Percentiles rank a stretch among this genome's conserved stretches.
Conservation (phyloP, 768 basidiomycete genomes). For the Fomitopsis serialis region DNA sequence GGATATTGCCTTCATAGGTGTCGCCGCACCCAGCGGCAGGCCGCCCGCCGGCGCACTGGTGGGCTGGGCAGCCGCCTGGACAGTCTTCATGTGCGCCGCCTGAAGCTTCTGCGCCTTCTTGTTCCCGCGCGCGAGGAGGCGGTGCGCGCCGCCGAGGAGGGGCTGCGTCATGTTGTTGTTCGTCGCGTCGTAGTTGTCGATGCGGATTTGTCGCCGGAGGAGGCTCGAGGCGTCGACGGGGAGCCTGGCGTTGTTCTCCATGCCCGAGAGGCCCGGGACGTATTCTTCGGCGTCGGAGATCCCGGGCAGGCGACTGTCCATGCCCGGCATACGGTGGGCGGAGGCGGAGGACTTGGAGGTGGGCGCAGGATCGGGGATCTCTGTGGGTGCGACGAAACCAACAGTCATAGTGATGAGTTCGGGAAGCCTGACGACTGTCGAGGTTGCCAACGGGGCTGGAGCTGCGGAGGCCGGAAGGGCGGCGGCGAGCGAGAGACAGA, state of each 20-base stretch:
- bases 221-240: no score
- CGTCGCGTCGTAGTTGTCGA: not conserved
- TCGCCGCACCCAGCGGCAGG: not conserved
- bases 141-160: not conserved
- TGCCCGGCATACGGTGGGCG: not conserved
- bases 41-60: not conserved
- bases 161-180: not conserved
- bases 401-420: constrained; percentile 7
- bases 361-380: constrained; percentile 11
- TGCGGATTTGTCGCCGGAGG: not conserved
- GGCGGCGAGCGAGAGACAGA: not conserved
- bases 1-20: not conserved
- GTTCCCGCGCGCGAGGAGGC: not conserved
- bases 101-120: not conserved
- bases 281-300: not conserved
- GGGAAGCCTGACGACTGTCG: constrained; percentile 7
- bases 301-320: not conserved
- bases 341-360: not conserved
- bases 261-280: not conserved
- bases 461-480: not conserved
- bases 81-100: not conserved
- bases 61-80: not conserved
- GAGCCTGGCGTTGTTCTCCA: no score
- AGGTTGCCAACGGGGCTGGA: constrained; percentile 10
- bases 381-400: constrained; percentile 6